Evolutionary conservation across 1,284 basidiomycete genomes (phyloP).

Genomic region (Schizopora paradoxa): DNA sequence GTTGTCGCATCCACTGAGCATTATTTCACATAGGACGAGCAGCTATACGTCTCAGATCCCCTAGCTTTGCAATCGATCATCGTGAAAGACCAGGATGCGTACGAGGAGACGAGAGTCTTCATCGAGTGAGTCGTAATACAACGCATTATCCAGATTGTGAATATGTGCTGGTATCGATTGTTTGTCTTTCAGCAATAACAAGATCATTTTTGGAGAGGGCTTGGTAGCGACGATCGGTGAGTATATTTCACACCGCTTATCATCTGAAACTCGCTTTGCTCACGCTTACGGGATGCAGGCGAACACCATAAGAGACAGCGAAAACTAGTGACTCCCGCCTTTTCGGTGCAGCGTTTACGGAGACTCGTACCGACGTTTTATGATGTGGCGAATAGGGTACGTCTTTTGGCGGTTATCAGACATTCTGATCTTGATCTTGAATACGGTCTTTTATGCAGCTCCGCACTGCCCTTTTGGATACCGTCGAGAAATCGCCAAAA

Average conservation of each 20-base stretch:
- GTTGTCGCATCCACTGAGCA: neutral
- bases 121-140: slow-evolving; percentile 8
- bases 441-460: slow-evolving; percentile 7
- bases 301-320: slow-evolving; percentile 12
- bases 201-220: slow-evolving; percentile 19
- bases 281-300: neutral
- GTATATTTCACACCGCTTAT: neutral
- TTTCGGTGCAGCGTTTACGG: slow-evolving; percentile 14
- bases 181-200: slow-evolving; percentile 12
- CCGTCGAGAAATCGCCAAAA: neutral
- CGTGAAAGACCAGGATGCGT: slow-evolving; percentile 25
- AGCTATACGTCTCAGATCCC: slow-evolving; percentile 25
- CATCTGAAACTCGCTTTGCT: neutral
- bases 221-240: slow-evolving; percentile 21
- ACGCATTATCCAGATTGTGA: neutral
- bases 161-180: neutral
- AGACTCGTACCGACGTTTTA: slow-evolving; percentile 12
- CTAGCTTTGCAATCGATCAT: slow-evolving; percentile 24
- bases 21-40: slow-evolving; percentile 19
- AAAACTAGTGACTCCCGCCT: slow-evolving; percentile 17
- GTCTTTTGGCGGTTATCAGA: neutral
- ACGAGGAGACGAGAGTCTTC: slow-evolving; percentile 20
- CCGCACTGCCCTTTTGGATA: neutral
- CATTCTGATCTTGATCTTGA: neutral
- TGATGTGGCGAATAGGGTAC: slow-evolving; percentile 8